Conservation (phyloP, 257 asterid genomes). For the Ocimum tenuiflorum region DNA sequence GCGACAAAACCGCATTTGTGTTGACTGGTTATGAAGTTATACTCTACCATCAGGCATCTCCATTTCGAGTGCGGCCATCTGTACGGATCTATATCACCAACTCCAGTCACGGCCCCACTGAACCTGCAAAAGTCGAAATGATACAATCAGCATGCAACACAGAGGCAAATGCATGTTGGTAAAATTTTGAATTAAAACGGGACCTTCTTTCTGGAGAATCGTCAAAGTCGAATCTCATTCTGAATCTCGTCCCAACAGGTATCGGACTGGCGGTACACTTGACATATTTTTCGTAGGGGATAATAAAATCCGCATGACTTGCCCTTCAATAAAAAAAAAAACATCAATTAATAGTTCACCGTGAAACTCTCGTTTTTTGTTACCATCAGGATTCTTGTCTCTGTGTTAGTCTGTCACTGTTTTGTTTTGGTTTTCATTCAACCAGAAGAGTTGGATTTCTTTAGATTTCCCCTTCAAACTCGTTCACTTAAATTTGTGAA, state of each 20-base stretch:
- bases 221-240: slow-evolving; percentile 76
- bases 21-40: slow-evolving; percentile 25
- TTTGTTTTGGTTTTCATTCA: no score
- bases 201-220: slow-evolving; percentile 96
- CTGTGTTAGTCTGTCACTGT: no score
- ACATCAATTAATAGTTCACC: no score
- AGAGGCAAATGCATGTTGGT: background rate
- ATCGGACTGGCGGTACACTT: slow-evolving; percentile 49
- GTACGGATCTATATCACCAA: slow-evolving; percentile 63
- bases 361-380: no score
- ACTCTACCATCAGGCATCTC: slow-evolving; percentile 82
- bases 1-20: slow-evolving; percentile 13
- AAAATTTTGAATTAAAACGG: background rate
- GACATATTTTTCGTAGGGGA: slow-evolving; percentile 63
- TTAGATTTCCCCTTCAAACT: no score
- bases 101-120: slow-evolving; percentile 88
- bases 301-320: slow-evolving; percentile 63
- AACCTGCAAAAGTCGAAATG: slow-evolving; percentile 37
- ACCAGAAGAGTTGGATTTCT: no score
- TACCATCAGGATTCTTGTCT: no score
- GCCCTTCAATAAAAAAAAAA: slow-evolving; percentile 42
- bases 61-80: slow-evolving; percentile 93
- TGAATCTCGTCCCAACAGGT: slow-evolving; percentile 77
- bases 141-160: slow-evolving; percentile 7
- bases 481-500: background rate